Base-by-base conservation (phyloP, 2,329 filamentous ascomycete genomes). In the Phyllosticta paracitricarpa region DNA sequence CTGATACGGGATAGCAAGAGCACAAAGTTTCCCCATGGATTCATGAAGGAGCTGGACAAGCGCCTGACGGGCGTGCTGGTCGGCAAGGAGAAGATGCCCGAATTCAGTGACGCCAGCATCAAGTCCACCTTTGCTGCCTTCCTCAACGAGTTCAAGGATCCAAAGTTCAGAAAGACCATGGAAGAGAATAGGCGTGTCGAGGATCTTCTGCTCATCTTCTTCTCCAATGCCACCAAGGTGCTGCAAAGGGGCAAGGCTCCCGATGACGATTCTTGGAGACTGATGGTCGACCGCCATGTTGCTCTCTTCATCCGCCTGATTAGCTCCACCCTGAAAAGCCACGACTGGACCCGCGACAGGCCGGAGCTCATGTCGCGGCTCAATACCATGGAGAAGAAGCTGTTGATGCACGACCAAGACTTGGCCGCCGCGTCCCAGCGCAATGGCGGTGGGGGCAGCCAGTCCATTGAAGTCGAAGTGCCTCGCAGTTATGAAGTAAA, bases 41-140 rank as follows among this genome's bases (percentile, higher is more conserved):
- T 89, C 73, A 84, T 89, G 75, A 77, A 79, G 58, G 84, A 85
- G 67, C 76, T 90, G 63, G 86, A 89, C 70, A 93, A 92, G 75
- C 83, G 91, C 64, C 84, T 96, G 72, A 87, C 89, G 62, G 87
- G 87, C 33, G 88, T 96, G 58, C 77, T 97, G 68, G 84, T 87
- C 68, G 91, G 92, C 51, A 88, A 82, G 64, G 94, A 97, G 76
- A 86, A 81, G 67, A 82, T 93, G 71, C 91, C 89, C 14, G 94
- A 95, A 69, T 99, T 89, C 76, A 89, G 88, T 70, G 94, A 99
- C 78, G 81, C 89, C n/a, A 80, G 88, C 26, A 87, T 99, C 65
- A 97, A 96, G 77, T 84, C 93, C 64, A 95, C 91, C 1, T 99
- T 99, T 77, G 94, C 91, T 61, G 89, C 91, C 66, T 96, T 96